Base-by-base conservation (phyloP, 345 rosid species). In the Microcos paniculata region DNA sequence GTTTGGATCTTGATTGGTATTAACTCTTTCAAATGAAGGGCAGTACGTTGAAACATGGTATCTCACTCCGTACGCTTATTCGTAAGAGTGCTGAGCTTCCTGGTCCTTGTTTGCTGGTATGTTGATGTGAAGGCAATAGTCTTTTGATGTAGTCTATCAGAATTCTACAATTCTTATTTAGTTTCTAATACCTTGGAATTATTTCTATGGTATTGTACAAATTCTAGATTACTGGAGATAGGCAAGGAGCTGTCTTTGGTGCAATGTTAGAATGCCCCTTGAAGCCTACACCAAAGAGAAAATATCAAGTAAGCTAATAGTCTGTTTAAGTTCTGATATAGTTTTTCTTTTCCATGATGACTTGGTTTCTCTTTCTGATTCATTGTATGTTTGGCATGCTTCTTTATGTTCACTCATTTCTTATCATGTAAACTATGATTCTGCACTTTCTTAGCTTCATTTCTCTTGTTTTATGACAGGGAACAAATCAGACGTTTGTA, bases 1-100 rank as follows among this genome's bases (percentile, higher is more conserved):
- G 28, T 65, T 73, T 75, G 24, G 51, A 74, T 80, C 77, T 86
- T 82, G 67, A 80, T 84, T 70, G 75, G 40, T 76, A 46, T 82
- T 81, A 48, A 70, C 80, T 83, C 65, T 79, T 83, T 90, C 71
- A 71, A 89, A 83, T 93, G 93, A 93, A 96, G 97, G 97, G 97
- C 98, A 93, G 99, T 83, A 91, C 98, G 79, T 82, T 87, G 84
- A 96, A 89, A 85, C 94, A 96, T 88, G 99, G 98, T 33, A 96
- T 91, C 77, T 93, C 98, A 72, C 91, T 96, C 10, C 99, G 93
- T 58, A 96, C 99, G 0, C 97, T 96, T 56, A 73, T 96, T 35
- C 93, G 96, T 40, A 96, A 84, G 79, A 96, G 98, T 49, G 82
- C 88, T 55, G 90, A 85, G 76, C 82, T 87, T 76, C 79, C 92